Evolutionary conservation across 2,329 filamentous ascomycete genomes (phyloP), one percentile per base, ranked within the genome.

Genomic region (Penicillium sp.): DNA sequence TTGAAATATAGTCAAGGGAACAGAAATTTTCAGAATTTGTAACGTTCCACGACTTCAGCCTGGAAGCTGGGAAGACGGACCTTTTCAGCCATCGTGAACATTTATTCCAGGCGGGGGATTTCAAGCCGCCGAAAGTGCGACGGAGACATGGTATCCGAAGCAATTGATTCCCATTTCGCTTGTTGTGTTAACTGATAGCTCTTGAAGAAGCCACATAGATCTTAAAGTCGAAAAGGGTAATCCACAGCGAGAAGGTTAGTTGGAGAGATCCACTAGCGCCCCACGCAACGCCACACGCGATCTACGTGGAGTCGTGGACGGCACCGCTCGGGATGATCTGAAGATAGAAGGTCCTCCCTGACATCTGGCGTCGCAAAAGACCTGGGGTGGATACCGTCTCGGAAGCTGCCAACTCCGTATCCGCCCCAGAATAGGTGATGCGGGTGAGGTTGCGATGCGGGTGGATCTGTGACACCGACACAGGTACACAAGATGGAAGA

Each of bases 161-260:
- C 57, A 33, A 33, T 40, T 39, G 9, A 27, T n/a, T 7, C 18
- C 36, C 33, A 36, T 1, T 24, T 36, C 13, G 11, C n/a, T 4
- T 33, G 16, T 33, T 24, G 4, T 31, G 27, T 31, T 31, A 6
- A 31, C 27, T 31, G 27, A 9, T 31, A 9, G 27, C 27, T 9
- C 27, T 31, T 31, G 27, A 31, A 31, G 27, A 31, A 14, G 37
- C 13, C 11, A 27, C 46, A 55, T 60, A 60, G 54, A 58, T 54
- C 33, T 33, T 6, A 7, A 7, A 6, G 7, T n/a, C 40, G 1
- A 54, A 61, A 59, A 2, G 50, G 60, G 60, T 49, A 63, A 40
- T 44, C 41, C 5, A 63, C 59, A 14, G 43, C 60, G 58, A 63
- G 50, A 60, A 55, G 49, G 50, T 58, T 62, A 50, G 9, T 27